These are phyloP conservation scores for Alternaria atra DNA, from an alignment of 2,329 filamentous ascomycete species.

Conservation along the genomic window DNA sequence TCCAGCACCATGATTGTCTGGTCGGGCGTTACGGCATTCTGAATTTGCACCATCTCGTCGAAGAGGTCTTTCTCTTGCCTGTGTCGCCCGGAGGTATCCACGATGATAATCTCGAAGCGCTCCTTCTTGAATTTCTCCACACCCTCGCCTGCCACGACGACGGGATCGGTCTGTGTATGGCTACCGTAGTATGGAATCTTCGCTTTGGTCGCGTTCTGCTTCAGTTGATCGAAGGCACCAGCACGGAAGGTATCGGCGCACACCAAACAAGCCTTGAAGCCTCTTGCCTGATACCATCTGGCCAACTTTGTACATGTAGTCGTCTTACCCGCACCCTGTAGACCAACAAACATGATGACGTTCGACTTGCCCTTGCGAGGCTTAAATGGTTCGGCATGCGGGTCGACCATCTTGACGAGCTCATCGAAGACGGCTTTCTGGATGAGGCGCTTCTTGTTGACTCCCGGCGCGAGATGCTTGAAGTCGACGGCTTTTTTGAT, in stretches of 20 bases:
- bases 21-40: conserved; percentile 86
- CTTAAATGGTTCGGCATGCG: conserved; percentile 93
- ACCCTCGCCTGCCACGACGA: conserved; percentile 90
- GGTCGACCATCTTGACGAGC: conserved; percentile 93
- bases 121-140: conserved; percentile 99
- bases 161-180: conserved; percentile 94
- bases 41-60: conserved; percentile 97
- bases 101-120: conserved; percentile 96
- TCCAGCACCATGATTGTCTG: conserved; percentile 99
- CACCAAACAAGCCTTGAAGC: conserved; percentile 91
- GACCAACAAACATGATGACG: conserved; percentile 99
- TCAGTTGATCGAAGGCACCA: conserved; percentile 96
- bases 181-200: conserved; percentile 99
- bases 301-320: conserved; percentile 98
- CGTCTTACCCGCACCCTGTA: conserved; percentile 97
- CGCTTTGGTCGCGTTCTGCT: conserved; percentile 98
- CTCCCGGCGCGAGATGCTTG: conserved; percentile 86
- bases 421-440: conserved; percentile 98
- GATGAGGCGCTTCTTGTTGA: conserved; percentile 98
- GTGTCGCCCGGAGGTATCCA: conserved; percentile 95
- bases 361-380: conserved; percentile 96
- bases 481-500: conserved; percentile 94
- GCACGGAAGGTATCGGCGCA: conserved; percentile 99
- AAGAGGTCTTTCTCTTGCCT: conserved; percentile 95
- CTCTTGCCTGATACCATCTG: conserved; percentile 90